Evolutionary conservation across 2,329 filamentous ascomycete species (phyloP), one percentile per base, ranked within the genome.

Genomic region (Colletotrichum cuscutae): DNA sequence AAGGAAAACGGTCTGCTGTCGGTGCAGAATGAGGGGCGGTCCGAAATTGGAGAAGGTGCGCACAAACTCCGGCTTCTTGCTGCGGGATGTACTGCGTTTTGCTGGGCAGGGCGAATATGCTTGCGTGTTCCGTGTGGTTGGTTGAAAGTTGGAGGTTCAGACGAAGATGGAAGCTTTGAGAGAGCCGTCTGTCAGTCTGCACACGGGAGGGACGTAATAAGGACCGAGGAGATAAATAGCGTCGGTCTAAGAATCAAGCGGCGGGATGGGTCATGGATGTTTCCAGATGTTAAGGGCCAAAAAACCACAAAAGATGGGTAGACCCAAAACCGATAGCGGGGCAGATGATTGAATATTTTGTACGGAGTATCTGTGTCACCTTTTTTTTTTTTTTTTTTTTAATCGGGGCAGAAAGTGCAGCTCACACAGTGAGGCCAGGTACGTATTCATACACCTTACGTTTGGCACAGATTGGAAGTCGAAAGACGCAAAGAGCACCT

Each of bases 251-350:
- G 15, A 59, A 54, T 60, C 59, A 22, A 68, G 70, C 65, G 65
- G 46, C 70, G 32, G 65, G 49, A 70, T 72, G 70, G 70, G 70
- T 69, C 70, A 64, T 72, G 70, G 70, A 72, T 69, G 70, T 69
- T 72, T 72, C 70, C 70, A 72, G 70, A 72, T 37, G 59, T 28
- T 46, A 59, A 26, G 24, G 24, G 64, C 24, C 24, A 30, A 42
- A 42, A 67, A 30, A 26, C 57, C 30, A 32, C 32, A 35, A 35
- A 35, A 35, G 4, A 35, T 35, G 4, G 49, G 13, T n/a, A 70
- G n/a, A 37, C 52, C 28, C 68, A 64, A 54, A 58, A 35, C 26
- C 49, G 59, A 69, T 64, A 72, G 65, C 58, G 65, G 69, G 69
- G 59, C 57, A 19, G 22, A 24, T 49, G 42, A 37, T 52, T 56